Conservation (phyloP, 306 rosid species). For the Acacia confusa region DNA sequence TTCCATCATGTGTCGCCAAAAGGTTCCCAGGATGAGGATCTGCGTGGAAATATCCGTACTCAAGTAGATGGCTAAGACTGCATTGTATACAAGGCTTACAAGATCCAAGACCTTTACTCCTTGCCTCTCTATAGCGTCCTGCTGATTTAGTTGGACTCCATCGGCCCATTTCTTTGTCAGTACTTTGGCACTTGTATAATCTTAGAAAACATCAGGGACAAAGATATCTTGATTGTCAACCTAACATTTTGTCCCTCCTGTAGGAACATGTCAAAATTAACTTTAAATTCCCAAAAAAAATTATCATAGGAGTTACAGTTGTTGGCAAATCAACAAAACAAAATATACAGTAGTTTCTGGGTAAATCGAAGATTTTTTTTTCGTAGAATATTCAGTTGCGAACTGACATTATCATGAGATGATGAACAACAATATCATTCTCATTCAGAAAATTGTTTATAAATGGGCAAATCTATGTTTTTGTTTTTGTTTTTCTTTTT, state of each 20-base stretch:
- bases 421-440: no score
- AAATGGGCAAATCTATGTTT: no score
- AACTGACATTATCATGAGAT: no score
- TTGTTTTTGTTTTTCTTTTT: no score
- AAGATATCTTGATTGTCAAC: constrained; percentile 76
- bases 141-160: constrained; percentile 83
- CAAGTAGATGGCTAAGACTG: constrained; percentile 90
- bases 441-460: no score
- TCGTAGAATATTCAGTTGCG: no score
- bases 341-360: no score
- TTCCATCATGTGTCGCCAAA: constrained; percentile 85
- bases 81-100: constrained; percentile 84
- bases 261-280: constrained; percentile 79
- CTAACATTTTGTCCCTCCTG: constrained; percentile 95
- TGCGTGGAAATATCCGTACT: constrained; percentile 90
- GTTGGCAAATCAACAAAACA: no score
- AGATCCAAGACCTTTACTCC: constrained; percentile 83
- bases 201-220: constrained; percentile 90
- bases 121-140: constrained; percentile 81
- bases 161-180: constrained; percentile 89
- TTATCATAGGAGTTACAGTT: constrained; percentile 13
- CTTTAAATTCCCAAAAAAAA: constrained; percentile 53
- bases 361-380: no score
- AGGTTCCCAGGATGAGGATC: constrained; percentile 97
- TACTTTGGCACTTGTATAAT: constrained; percentile 79